Conservation (phyloP, 1,284 basidiomycete genomes). For the Cutaneotrichosporon sp. region DNA sequence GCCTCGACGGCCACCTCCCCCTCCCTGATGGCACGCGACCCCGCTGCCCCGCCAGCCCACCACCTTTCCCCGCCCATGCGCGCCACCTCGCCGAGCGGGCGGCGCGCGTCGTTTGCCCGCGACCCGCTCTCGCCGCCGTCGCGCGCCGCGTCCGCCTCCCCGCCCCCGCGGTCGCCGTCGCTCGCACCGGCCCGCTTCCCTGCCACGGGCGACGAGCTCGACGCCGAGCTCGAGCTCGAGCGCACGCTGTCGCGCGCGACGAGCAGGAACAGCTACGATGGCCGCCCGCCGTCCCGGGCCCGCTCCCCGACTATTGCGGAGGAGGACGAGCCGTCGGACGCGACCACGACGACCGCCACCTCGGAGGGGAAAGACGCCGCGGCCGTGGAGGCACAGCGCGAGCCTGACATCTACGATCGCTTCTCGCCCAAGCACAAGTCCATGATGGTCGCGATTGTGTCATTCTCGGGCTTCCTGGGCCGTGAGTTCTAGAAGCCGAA, state of each 20-base stretch:
- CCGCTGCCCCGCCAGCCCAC: neutral
- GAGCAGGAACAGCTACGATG: neutral
- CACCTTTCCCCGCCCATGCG: neutral
- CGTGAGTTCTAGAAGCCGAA: constrained; percentile 50
- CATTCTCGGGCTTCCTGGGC: constrained; percentile 60
- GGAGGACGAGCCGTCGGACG: neutral
- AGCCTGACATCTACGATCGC: constrained; percentile 57
- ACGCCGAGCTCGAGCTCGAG: constrained; percentile 40
- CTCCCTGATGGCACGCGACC: neutral
- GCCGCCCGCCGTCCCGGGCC: neutral
- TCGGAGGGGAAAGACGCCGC: neutral
- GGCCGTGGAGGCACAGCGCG: constrained; percentile 12
- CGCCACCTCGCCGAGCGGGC: neutral
- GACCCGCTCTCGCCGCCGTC: neutral
- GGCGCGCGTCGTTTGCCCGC: neutral
- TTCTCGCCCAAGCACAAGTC: constrained; percentile 59
- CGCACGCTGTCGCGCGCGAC: neutral
- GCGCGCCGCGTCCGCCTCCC: neutral
- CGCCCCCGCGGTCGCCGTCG: neutral
- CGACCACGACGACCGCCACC: neutral
- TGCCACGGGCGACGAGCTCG: constrained; percentile 39
- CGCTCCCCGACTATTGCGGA: neutral
- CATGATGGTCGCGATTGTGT: constrained; percentile 60
- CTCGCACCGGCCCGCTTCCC: constrained; percentile 1
- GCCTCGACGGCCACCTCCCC: neutral